Evolutionary conservation across 306 rosid species (phyloP).

Genomic region (Hippophae tibetana): DNA sequence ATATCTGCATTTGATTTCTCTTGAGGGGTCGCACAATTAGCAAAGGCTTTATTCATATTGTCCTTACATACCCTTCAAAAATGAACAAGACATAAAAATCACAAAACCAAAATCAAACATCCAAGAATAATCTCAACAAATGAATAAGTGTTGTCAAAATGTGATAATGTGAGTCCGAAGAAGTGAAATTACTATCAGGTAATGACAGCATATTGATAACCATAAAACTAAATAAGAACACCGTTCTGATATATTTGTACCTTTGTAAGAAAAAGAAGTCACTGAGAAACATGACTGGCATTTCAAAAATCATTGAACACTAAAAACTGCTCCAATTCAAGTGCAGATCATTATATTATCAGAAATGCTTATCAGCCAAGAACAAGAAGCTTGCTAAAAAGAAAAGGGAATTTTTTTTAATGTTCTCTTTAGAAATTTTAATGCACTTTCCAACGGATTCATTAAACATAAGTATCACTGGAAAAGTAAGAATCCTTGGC

Average conservation of each 20-base stretch:
- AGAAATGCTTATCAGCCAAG: neutral
- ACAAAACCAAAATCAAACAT: constrained; percentile 6
- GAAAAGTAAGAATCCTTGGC: neutral
- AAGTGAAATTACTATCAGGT: neutral
- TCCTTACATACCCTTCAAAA: constrained; percentile 80
- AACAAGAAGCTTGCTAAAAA: too few species aligned
- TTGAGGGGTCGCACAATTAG: constrained; percentile 77
- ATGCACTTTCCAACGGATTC: neutral
- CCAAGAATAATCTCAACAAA: neutral
- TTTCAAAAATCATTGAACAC: neutral
- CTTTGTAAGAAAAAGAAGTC: neutral
- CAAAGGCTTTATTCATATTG: constrained; percentile 55
- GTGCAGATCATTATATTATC: neutral
- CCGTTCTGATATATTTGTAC: neutral
- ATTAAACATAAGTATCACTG: neutral
- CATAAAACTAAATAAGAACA: neutral
- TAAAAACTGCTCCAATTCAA: neutral
- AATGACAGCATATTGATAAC: neutral
- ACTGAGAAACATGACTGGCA: neutral
- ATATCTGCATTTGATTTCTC: constrained; percentile 96
- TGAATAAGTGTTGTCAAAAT: neutral
- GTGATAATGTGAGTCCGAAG: neutral
- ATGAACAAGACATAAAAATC: constrained; percentile 18
- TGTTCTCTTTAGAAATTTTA: neutral
- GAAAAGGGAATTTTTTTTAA: too few species aligned